Conservation (phyloP, 768 basidiomycete species). For the Russula foetens region DNA sequence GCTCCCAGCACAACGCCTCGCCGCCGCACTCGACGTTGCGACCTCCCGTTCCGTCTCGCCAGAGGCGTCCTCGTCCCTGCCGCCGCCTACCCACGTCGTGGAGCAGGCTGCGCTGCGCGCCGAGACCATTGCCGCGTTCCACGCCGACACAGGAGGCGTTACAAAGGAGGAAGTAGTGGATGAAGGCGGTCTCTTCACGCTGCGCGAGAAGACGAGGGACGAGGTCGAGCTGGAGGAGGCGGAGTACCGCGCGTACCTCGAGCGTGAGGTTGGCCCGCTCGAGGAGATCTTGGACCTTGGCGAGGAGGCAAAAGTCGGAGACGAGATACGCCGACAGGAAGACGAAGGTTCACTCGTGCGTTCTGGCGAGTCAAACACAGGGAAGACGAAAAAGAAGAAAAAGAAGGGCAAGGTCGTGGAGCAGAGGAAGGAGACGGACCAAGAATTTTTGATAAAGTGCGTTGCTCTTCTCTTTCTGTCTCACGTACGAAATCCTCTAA, state of each 20-base stretch:
- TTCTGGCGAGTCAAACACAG: slow-evolving; percentile 26
- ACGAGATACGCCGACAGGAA: slow-evolving; percentile 25
- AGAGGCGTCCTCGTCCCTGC: slow-evolving; percentile 36
- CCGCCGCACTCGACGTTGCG: slow-evolving; percentile 48
- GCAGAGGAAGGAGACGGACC: slow-evolving; percentile 56
- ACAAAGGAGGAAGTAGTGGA: slow-evolving; percentile 42
- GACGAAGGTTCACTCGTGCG: slow-evolving; percentile 22
- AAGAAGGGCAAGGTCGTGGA: slow-evolving; percentile 22
- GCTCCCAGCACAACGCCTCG: slow-evolving; percentile 63
- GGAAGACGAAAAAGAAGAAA: slow-evolving; percentile 27
- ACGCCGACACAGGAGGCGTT: slow-evolving; percentile 31
- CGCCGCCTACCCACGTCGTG: slow-evolving; percentile 63
- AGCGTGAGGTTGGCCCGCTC: slow-evolving; percentile 76
- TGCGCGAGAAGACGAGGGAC: slow-evolving; percentile 69
- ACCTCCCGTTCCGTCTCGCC: slow-evolving; percentile 44
- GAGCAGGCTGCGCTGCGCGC: slow-evolving; percentile 68
- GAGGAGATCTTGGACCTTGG: slow-evolving; percentile 57
- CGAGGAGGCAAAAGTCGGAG: slow-evolving; percentile 19
- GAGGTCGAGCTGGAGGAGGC: slow-evolving; percentile 73
- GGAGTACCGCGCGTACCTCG: slow-evolving; percentile 75
- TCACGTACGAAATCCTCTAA: not conserved
- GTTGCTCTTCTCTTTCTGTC: slow-evolving; percentile 25
- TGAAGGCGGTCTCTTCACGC: slow-evolving; percentile 62
- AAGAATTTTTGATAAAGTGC: slow-evolving; percentile 87
- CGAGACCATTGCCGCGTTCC: slow-evolving; percentile 85